A percentile compares a stretch with the other conserved stretches of the same genome.
Evolutionary conservation across 352 stramenopile genomes (phyloP).

Genomic region (Peronosclerospora sorghi): DNA sequence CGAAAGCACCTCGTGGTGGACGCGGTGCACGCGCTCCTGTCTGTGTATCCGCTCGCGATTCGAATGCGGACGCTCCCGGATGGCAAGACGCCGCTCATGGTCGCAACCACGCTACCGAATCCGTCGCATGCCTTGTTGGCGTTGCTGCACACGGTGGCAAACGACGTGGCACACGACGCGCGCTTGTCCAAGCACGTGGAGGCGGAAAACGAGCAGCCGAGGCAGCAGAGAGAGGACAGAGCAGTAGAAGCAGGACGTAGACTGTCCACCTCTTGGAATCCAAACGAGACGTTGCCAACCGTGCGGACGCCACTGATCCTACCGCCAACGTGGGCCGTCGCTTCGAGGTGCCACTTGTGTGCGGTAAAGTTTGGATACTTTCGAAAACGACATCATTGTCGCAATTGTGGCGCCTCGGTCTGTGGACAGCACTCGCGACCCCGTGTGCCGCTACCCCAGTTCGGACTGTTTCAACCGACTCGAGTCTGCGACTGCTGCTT

Average conservation of each 20-base stretch:
- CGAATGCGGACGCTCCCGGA: slow-evolving; percentile 35
- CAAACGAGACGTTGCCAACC: too few species aligned
- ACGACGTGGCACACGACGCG: too few species aligned
- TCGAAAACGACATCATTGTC: slow-evolving; percentile 67
- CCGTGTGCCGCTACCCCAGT: slow-evolving; percentile 44
- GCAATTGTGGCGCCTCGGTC: slow-evolving; percentile 70
- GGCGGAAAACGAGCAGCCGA: too few species aligned
- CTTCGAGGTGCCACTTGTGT: slow-evolving; percentile 52
- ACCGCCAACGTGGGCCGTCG: slow-evolving; percentile 45
- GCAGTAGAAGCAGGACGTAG: too few species aligned
- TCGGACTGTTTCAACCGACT: slow-evolving; percentile 42
- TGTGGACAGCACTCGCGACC: slow-evolving; percentile 61
- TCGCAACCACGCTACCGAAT: slow-evolving; percentile 33
- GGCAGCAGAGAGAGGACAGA: too few species aligned
- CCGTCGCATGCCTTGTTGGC: slow-evolving; percentile 13
- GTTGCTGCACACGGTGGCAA: slow-evolving; percentile 8
- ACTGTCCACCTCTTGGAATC: too few species aligned
- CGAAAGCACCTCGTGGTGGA: slow-evolving; percentile 46
- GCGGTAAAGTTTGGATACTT: slow-evolving; percentile 68
- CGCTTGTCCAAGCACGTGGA: too few species aligned
- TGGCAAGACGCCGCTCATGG: slow-evolving; percentile 28
- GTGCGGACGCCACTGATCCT: not conserved
- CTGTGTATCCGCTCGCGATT: slow-evolving; percentile 52
- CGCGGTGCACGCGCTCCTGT: slow-evolving; percentile 50
- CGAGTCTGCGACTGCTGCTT: slow-evolving; percentile 60